Conservation (phyloP, 2,329 filamentous ascomycete genomes). For the Penicillium oxalicum region DNA sequence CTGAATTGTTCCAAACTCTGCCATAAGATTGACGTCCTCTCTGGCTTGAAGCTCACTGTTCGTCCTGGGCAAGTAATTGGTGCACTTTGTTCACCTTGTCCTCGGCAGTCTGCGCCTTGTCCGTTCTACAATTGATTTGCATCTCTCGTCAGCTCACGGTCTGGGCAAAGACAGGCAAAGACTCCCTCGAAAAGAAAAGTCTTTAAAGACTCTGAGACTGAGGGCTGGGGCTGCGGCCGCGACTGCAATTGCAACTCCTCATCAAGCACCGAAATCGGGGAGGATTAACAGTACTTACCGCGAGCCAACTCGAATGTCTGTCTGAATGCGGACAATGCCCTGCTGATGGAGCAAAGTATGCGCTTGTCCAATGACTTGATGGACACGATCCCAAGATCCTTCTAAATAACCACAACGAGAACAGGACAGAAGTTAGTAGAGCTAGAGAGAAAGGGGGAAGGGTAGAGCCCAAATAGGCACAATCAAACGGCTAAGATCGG, state of each 20-base stretch:
- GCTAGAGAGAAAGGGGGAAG: too few species aligned
- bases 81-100: slow-evolving; percentile 68
- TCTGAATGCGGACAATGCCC: slow-evolving; percentile 78
- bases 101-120: slow-evolving; percentile 74
- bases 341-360: slow-evolving; percentile 70
- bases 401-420: slow-evolving; percentile 48
- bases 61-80: slow-evolving; percentile 42
- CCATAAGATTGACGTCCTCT: too few species aligned
- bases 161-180: too few species aligned
- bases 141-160: not conserved
- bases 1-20: too few species aligned
- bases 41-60: not conserved
- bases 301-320: slow-evolving; percentile 78
- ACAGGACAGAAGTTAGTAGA: not conserved
- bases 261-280: not conserved
- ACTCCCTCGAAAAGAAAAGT: too few species aligned
- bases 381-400: slow-evolving; percentile 84
- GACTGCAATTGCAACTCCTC: not conserved
- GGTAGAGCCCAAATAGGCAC: too few species aligned
- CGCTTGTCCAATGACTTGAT: slow-evolving; percentile 77
- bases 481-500: too few species aligned
- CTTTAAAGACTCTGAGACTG: too few species aligned
- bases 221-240: too few species aligned
- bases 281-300: slow-evolving; percentile 47
- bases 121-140: slow-evolving; percentile 53